Conservation (phyloP, 345 rosid species). For the Hibiscus syriacus region DNA sequence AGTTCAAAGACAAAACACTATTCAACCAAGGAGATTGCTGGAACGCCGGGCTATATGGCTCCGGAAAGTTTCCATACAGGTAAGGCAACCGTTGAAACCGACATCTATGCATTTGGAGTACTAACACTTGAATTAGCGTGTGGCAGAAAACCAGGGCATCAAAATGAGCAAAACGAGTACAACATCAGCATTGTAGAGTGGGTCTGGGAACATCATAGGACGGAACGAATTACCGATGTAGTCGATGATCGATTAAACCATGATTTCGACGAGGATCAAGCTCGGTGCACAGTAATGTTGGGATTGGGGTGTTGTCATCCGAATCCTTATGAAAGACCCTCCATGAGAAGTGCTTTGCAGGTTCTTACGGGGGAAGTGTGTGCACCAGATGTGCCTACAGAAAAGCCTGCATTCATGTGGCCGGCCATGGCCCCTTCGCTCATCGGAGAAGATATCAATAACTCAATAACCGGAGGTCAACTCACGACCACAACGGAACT, state of each 20-base stretch:
- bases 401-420: conserved; percentile 69
- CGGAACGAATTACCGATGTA: conserved; percentile 35
- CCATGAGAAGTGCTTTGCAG: conserved; percentile 50
- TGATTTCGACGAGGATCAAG: conserved; percentile 27
- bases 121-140: conserved; percentile 51
- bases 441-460: conserved; percentile 29
- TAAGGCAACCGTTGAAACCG: conserved; percentile 54
- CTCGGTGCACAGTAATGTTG: conserved; percentile 36
- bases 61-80: conserved; percentile 56
- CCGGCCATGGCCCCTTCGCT: conserved; percentile 55
- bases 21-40: conserved; percentile 58
- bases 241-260: conserved; percentile 42
- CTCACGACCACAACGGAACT: conserved; percentile 29
- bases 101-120: conserved; percentile 62
- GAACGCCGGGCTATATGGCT: conserved; percentile 82
- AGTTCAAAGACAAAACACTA: conserved; percentile 49
- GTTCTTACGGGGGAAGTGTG: conserved; percentile 49
- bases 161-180: conserved; percentile 25
- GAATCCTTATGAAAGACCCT: conserved; percentile 58
- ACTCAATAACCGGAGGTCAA: conserved; percentile 26
- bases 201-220: conserved; percentile 54
- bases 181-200: conserved; percentile 46
- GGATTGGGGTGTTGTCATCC: conserved; percentile 80
- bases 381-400: conserved; percentile 42
- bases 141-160: conserved; percentile 43